Base-by-base conservation (phyloP, 2,329 filamentous ascomycete genomes). In the Cladophialophora immunda region DNA sequence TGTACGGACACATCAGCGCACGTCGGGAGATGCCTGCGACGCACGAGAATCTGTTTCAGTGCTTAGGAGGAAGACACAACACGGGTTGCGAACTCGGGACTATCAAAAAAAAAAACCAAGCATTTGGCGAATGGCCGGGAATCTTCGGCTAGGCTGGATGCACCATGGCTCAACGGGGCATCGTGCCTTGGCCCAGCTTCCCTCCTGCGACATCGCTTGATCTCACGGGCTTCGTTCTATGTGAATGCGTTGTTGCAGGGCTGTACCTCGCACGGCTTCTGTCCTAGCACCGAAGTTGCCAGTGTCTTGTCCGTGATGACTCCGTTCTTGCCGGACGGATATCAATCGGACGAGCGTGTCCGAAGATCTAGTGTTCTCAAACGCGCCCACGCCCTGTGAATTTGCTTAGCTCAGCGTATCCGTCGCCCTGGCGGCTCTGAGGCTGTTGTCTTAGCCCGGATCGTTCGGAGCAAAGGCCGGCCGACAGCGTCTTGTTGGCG, bases 101-200 rank as follows among this genome's bases (percentile, higher is more conserved):
- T 25, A 50, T 50, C 45, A 50, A 50, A 47, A 22, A 11, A 15
- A 15, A 11, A 41, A 41, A 17, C 13, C 45, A 50, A 50, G 45
- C 45, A 22, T 22, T 41, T 13, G 9, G 45, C 19, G n/a, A 50
- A n/a, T n/a, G 4, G 19, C 45, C 45, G 45, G 45, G 45, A 50
- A 50, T 50, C 19, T 50, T 50, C 45, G 45, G 45, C 45, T 50
- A 50, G 45, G 8, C 19, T 13, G 19, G 19, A 50, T 38, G 41
- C 41, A 2, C 19, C 22, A 22, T 47, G 19, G 45, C 45, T 50
- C 45, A 25, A 50, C 45, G 45, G 19, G 19, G 45, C n/a, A 25
- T 50, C 19, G 22, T 25, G 22, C 19, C 45, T 50, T 50, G 45
- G 45, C 19, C 19, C 22, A 13, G 45, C 4, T 50, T 9, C n/a